Evolutionary conservation across 148 eudicot genomes (phyloP).

Genomic region (Pharnaceum exiguum): DNA sequence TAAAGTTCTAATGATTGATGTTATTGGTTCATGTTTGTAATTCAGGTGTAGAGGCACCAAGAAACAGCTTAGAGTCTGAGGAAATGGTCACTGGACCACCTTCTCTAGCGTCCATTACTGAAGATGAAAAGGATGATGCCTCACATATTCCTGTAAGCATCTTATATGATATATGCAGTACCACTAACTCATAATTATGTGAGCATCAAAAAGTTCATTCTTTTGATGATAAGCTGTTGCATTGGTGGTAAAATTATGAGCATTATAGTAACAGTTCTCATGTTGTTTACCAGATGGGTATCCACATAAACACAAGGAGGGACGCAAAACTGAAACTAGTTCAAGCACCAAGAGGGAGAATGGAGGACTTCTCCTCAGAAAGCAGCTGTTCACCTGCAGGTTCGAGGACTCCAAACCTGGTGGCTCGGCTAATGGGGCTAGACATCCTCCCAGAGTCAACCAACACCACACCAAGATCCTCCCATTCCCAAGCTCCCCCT

Average conservation of each 20-base stretch:
- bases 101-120: slow-evolving; percentile 27
- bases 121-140: slow-evolving; percentile 14
- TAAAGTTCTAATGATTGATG: not conserved
- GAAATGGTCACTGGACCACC: slow-evolving; percentile 10
- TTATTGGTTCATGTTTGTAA: not conserved
- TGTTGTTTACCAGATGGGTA: slow-evolving; percentile 22
- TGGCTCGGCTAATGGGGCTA: slow-evolving; percentile 60
- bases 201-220: not conserved
- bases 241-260: not conserved
- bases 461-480: slow-evolving; percentile 22
- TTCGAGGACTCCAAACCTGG: slow-evolving; percentile 41
- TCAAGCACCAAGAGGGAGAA: slow-evolving; percentile 24
- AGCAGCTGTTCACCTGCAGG: slow-evolving; percentile 29
- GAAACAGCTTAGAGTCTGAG: slow-evolving; percentile 60
- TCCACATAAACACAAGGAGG: slow-evolving; percentile 38
- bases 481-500: slow-evolving; percentile 11
- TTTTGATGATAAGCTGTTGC: not conserved
- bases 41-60: slow-evolving; percentile 61
- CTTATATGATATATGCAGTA: not conserved
- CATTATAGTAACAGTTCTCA: no score
- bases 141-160: slow-evolving; percentile 37
- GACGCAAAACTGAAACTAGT: slow-evolving; percentile 19
- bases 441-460: slow-evolving; percentile 42
- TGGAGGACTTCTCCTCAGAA: slow-evolving; percentile 30
- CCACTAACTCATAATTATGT: not conserved